phyloP scores from a whole-genome alignment of 108 stramenopile species.

The Pseudonitzschia pungens region DNA sequence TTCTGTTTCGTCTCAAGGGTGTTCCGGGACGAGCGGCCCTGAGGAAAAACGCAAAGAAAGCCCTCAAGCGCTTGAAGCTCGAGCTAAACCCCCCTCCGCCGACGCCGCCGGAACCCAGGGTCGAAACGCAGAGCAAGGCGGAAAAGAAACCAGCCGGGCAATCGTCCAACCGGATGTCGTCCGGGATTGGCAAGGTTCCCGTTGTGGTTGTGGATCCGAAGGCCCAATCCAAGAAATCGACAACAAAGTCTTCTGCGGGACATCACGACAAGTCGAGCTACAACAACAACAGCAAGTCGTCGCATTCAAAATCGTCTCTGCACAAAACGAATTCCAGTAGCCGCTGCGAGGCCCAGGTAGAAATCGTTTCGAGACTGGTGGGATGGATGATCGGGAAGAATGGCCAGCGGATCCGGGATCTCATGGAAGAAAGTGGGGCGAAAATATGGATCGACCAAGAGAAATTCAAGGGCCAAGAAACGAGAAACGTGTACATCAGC shows the following conservation, averaged over 20 bases:
- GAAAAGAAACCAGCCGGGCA: not conserved
- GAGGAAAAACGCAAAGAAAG: conserved; percentile 91
- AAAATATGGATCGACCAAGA: conserved; percentile 94
- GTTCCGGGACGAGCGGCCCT: conserved; percentile 81
- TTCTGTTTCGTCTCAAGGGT: conserved; percentile 75
- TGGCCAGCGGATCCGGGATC: conserved; percentile 82
- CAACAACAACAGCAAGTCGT: not conserved
- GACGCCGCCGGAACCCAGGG: conserved; percentile 20
- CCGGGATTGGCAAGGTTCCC: conserved; percentile 1
- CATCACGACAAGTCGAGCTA: not conserved
- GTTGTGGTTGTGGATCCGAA: conserved; percentile 10
- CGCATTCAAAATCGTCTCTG: conserved; percentile 7
- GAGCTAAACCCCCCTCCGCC: conserved; percentile 27
- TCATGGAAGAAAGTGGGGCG: conserved; percentile 90
- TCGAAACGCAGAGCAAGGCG: conserved; percentile 25
- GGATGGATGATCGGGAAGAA: conserved; percentile 92
- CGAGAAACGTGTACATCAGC: conserved; percentile 83
- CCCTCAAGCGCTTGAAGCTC: conserved; percentile 71
- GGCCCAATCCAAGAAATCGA: not conserved
- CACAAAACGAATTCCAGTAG: conserved; percentile 16
- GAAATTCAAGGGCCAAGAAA: conserved; percentile 64
- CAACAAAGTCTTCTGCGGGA: not conserved
- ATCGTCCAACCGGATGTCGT: not conserved
- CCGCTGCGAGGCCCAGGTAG: conserved; percentile 61
- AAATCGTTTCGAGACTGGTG: conserved; percentile 75